Evolutionary conservation across 2,329 filamentous ascomycete species (phyloP).

Genomic region (Emmonsiellopsis sp.): DNA sequence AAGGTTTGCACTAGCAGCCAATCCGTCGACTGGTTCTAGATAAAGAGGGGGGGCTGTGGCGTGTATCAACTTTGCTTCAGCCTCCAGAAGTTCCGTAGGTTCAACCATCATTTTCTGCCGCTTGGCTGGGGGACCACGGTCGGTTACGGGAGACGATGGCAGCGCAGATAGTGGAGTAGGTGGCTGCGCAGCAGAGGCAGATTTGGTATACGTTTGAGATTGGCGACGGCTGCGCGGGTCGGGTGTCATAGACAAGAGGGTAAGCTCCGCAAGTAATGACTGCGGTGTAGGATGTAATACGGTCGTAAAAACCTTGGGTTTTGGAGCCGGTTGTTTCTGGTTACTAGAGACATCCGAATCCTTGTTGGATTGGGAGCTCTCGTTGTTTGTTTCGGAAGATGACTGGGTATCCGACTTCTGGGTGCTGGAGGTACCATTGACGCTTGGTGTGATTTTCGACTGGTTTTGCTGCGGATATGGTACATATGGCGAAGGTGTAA

Average conservation of each 20-base stretch:
- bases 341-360: conserved; percentile 39
- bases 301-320: conserved; percentile 59
- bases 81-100: conserved; percentile 59
- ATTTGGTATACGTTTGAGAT: conserved; percentile 28
- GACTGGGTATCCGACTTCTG: neutral
- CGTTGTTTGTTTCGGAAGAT: conserved; percentile 13
- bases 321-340: conserved; percentile 38
- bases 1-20: conserved; percentile 60
- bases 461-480: conserved; percentile 53
- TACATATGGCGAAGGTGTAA: conserved; percentile 80
- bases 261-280: conserved; percentile 64
- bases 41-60: conserved; percentile 65
- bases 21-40: conserved; percentile 63
- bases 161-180: conserved; percentile 55
- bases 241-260: conserved; percentile 65
- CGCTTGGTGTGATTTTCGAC: conserved; percentile 33
- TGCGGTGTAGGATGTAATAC: conserved; percentile 78
- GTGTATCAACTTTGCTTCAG: conserved; percentile 66
- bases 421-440: neutral
- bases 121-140: conserved; percentile 48
- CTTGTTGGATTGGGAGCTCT: conserved; percentile 36
- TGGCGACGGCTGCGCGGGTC: conserved; percentile 43
- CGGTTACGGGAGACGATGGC: conserved; percentile 52
- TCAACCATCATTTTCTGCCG: conserved; percentile 72
- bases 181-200: conserved; percentile 43